phyloP scores from a whole-genome alignment of 768 basidiomycete species.

The Xerocomellus amylosporus region DNA sequence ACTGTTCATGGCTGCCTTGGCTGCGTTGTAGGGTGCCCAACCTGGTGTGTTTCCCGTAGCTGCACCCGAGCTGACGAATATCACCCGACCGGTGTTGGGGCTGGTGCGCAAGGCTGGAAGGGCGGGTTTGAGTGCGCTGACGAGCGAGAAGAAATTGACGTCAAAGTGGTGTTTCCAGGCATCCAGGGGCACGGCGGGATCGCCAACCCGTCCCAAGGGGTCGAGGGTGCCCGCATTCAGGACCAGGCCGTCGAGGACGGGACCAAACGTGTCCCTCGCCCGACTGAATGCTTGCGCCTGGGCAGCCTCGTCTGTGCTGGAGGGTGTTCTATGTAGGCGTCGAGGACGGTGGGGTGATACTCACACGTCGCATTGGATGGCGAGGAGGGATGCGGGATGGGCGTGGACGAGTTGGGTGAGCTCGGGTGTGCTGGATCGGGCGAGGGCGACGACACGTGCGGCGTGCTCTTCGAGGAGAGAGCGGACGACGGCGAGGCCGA shows the following conservation, averaged over 20 bases:
- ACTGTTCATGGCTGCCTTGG: constrained; percentile 89
- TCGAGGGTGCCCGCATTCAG: constrained; percentile 83
- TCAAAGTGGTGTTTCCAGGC: constrained; percentile 76
- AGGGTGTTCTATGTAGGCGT: not conserved
- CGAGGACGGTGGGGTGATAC: constrained; percentile 30
- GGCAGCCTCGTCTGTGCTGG: constrained; percentile 58
- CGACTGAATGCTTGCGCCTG: constrained; percentile 54
- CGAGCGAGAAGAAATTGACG: constrained; percentile 83
- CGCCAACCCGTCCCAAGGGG: constrained; percentile 60
- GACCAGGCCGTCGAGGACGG: constrained; percentile 67
- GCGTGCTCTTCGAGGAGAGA: constrained; percentile 60
- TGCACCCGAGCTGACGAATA: constrained; percentile 86
- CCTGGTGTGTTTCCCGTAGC: constrained; percentile 62
- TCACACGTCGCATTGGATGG: constrained; percentile 74
- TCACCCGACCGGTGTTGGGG: constrained; percentile 56
- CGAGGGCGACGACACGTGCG: constrained; percentile 72
- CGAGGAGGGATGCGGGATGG: constrained; percentile 43
- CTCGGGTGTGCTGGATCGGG: constrained; percentile 67
- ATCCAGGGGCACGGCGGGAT: constrained; percentile 46
- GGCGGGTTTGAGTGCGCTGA: constrained; percentile 63
- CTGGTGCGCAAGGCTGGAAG: constrained; percentile 69
- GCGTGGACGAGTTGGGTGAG: constrained; percentile 46
- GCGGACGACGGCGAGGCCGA: constrained; percentile 78
- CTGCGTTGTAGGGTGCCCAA: constrained; percentile 82
- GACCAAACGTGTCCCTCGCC: constrained; percentile 53